Conservation (phyloP, 176 grass and related monocot species). For the Oryza glumipatula region DNA sequence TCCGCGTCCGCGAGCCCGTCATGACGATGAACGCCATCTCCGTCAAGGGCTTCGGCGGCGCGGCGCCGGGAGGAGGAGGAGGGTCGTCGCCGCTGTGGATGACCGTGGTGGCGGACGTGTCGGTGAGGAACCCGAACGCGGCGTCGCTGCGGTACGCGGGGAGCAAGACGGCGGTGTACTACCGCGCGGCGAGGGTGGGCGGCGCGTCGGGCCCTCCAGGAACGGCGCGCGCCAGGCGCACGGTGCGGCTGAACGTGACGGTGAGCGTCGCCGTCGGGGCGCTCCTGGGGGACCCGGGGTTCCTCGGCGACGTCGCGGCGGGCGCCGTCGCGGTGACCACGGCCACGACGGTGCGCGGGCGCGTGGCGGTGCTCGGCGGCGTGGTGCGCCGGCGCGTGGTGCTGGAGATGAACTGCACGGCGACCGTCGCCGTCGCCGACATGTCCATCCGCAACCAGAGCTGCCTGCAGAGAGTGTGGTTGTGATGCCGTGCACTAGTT, state of each 20-base stretch:
- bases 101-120: conserved; percentile 64
- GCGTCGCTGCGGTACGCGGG: conserved; percentile 51
- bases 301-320: conserved; percentile 41
- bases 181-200: conserved; percentile 50
- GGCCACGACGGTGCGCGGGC: conserved; percentile 59
- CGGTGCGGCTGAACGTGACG: conserved; percentile 60
- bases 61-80: no score
- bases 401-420: conserved; percentile 73
- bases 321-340: conserved; percentile 53
- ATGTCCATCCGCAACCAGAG: conserved; percentile 57
- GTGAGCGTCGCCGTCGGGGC: conserved; percentile 53
- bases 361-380: conserved; percentile 54
- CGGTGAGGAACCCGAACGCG: conserved; percentile 84
- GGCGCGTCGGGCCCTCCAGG: conserved; percentile 48
- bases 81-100: conserved; percentile 22
- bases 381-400: conserved; percentile 42
- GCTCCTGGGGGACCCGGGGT: conserved; percentile 38
- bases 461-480: conserved; percentile 50
- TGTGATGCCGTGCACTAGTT: neutral
- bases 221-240: conserved; percentile 49
- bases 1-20: conserved; percentile 67
- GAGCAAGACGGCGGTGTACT: conserved; percentile 65
- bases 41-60: conserved; percentile 32
- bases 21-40: conserved; percentile 75
- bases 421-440: conserved; percentile 35